These are phyloP conservation scores for Crucibulum laeve DNA, from an alignment of 768 basidiomycete genomes.

Conservation along the genomic window DNA sequence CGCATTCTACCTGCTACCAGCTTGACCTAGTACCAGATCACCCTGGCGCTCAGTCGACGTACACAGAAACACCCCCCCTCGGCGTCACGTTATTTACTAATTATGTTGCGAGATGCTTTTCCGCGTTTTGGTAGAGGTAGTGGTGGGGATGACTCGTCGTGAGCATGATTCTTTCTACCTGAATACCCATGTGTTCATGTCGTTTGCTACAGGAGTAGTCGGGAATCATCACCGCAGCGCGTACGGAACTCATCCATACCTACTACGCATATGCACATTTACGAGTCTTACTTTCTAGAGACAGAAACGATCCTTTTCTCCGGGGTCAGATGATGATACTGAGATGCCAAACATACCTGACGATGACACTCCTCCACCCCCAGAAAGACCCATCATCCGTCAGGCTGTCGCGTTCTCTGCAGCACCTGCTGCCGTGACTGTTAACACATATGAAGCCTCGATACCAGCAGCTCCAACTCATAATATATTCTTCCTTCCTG, in stretches of 20 bases:
- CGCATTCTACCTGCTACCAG: too few species aligned
- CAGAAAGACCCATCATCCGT: conserved; percentile 48
- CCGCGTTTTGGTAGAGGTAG: neutral
- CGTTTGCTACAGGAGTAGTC: conserved; percentile 42
- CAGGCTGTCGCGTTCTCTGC: conserved; percentile 51
- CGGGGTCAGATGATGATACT: conserved; percentile 50
- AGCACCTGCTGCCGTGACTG: conserved; percentile 19
- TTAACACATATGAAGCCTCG: conserved; percentile 40
- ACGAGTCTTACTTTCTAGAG: conserved; percentile 20
- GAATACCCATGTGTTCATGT: neutral
- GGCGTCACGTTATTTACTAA: too few species aligned
- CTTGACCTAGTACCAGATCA: too few species aligned
- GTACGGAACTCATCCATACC: conserved; percentile 25
- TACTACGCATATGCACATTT: conserved; percentile 1
- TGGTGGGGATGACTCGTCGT: conserved; percentile 29
- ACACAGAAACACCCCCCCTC: too few species aligned
- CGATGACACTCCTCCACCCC: conserved; percentile 45
- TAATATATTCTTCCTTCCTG: conserved; percentile 45
- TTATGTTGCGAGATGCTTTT: too few species aligned
- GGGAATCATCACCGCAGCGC: conserved; percentile 47
- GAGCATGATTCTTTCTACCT: conserved; percentile 10
- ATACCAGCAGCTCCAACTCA: conserved; percentile 15
- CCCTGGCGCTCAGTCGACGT: too few species aligned
- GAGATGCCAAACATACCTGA: conserved; percentile 35
- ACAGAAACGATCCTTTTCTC: conserved; percentile 47